phyloP scores from a whole-genome alignment of 345 rosid genomes.

The Stellera chamaejasme region DNA sequence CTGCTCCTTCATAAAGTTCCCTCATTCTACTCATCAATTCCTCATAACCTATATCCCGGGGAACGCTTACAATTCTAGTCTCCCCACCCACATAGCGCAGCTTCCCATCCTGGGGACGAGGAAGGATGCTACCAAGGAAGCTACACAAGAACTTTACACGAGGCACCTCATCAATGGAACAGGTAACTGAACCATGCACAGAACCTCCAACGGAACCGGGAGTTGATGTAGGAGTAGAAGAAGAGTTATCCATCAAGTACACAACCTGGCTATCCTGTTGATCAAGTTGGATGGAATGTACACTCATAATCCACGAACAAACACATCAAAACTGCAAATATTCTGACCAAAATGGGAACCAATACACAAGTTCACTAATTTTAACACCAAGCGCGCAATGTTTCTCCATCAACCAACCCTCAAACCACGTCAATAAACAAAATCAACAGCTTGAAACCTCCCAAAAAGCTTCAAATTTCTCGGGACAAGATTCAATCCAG shows the following conservation, averaged over 20 bases:
- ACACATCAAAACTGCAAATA: slow-evolving; percentile 7
- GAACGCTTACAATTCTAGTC: slow-evolving; percentile 74
- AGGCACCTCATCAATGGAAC: slow-evolving; percentile 55
- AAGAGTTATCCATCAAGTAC: slow-evolving; percentile 42
- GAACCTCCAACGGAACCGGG: slow-evolving; percentile 15
- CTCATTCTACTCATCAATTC: slow-evolving; percentile 82
- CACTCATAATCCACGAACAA: slow-evolving; percentile 18
- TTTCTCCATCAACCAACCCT: slow-evolving; percentile 20
- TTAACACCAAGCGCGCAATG: slow-evolving; percentile 15
- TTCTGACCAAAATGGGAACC: slow-evolving; percentile 23
- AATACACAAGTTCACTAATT: slow-evolving; percentile 18
- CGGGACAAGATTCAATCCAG: slow-evolving; percentile 3
- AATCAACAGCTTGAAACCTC: slow-evolving; percentile 3
- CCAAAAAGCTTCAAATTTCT: neutral
- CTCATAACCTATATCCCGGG: slow-evolving; percentile 57
- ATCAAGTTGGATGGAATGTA: slow-evolving; percentile 37
- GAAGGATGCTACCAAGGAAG: slow-evolving; percentile 84
- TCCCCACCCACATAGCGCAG: slow-evolving; percentile 94
- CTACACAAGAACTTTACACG: slow-evolving; percentile 88
- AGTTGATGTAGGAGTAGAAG: slow-evolving; percentile 28
- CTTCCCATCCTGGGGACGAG: slow-evolving; percentile 95
- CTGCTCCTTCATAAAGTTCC: slow-evolving; percentile 76
- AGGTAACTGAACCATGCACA: slow-evolving; percentile 23
- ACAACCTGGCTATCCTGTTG: slow-evolving; percentile 18
- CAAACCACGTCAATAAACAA: slow-evolving; percentile 2